phyloP scores from a whole-genome alignment of 2,329 filamentous ascomycete species.

The Immersiporthe knoxdaviesiana region DNA sequence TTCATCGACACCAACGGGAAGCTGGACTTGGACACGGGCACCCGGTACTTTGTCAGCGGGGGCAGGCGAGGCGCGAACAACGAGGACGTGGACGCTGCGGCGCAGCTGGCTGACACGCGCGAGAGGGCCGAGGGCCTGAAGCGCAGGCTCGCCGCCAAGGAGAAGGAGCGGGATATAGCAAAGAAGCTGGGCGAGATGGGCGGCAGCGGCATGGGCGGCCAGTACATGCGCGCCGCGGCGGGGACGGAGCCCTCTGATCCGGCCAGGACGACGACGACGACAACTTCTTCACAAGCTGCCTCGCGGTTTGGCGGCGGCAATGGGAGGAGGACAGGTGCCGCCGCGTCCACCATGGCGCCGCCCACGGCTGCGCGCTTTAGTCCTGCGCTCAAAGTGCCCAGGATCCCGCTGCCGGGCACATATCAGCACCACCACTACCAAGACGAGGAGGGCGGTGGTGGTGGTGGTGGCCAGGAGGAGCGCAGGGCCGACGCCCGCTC shows the following conservation, averaged over 20 bases:
- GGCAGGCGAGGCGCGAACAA: slow-evolving; percentile 44
- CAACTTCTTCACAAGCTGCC: too few species aligned
- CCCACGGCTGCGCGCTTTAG: slow-evolving; percentile 28
- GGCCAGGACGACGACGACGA: slow-evolving; percentile 24
- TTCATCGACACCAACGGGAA: slow-evolving; percentile 36
- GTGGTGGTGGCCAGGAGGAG: slow-evolving; percentile 19
- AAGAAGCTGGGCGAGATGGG: slow-evolving; percentile 68
- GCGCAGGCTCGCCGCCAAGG: slow-evolving; percentile 65
- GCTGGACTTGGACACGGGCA: slow-evolving; percentile 63
- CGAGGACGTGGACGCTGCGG: slow-evolving; percentile 35
- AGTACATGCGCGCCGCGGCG: slow-evolving; percentile 63
- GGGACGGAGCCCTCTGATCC: slow-evolving; percentile 9
- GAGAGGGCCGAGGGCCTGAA: slow-evolving; percentile 69
- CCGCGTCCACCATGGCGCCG: slow-evolving; percentile 19
- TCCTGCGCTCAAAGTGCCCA: slow-evolving; percentile 25
- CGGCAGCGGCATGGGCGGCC: slow-evolving; percentile 63
- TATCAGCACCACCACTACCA: slow-evolving; percentile 24
- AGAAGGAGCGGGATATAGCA: slow-evolving; percentile 74
- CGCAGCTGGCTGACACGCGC: slow-evolving; percentile 51
- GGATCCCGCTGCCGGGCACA: slow-evolving; percentile 24
- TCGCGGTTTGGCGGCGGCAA: slow-evolving; percentile 26
- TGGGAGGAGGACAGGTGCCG: background rate
- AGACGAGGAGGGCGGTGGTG: too few species aligned
- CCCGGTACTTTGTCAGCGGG: slow-evolving; percentile 57
- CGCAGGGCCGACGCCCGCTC: slow-evolving; percentile 48